Base-by-base conservation (phyloP, 2,329 filamentous ascomycete species). In the Penicillium sp. region DNA sequence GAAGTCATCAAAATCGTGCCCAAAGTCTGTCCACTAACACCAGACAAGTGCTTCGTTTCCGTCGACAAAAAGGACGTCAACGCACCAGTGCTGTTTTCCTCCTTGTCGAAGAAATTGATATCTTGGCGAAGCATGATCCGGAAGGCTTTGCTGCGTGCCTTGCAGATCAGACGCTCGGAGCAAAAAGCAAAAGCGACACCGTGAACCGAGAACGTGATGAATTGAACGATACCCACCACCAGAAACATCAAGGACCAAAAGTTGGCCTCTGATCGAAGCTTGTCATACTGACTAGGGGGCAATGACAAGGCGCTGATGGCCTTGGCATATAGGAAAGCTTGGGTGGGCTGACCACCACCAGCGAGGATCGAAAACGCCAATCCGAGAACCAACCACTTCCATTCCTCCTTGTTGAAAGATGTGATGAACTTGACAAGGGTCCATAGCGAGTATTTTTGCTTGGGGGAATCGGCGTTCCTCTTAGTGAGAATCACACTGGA, bases 211-310 rank as follows among this genome's bases (percentile, higher is more conserved):
- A 84, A 87, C 4, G 81, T 72, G 37, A 89, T 61, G 42, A 93
- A 77, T 56, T 84, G 77, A 7, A 84, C 78, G 37, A 87, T 64
- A 2, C 80, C 88, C 37, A 95, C 72, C 75, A 94, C 88, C 47
- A 89, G 74, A 63, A 83, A 95, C 87, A 95, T 94, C 54, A 80
- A 68, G 39, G 79, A 81, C 87, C 87, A 95, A 61, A 95, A 95
- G 57, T 87, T 79, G 13, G 84, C 80, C 42, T 90, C 76, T 12
- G 74, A 70, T 48, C 82, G 77, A 35, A 93, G 72, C 37, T 78
- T 64, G 18, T 59, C 64, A 28, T 70, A 77, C 60, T 72, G 71
- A 23, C 50, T 62, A 11, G 67, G 63, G 16, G 71, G 76, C 13
- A 81, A 66, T 6, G 81, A 77, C 9, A 92, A 72, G 6, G 80